Evolutionary conservation across 345 rosid species (phyloP).

Genomic region (Lumnitzera racemosa): DNA sequence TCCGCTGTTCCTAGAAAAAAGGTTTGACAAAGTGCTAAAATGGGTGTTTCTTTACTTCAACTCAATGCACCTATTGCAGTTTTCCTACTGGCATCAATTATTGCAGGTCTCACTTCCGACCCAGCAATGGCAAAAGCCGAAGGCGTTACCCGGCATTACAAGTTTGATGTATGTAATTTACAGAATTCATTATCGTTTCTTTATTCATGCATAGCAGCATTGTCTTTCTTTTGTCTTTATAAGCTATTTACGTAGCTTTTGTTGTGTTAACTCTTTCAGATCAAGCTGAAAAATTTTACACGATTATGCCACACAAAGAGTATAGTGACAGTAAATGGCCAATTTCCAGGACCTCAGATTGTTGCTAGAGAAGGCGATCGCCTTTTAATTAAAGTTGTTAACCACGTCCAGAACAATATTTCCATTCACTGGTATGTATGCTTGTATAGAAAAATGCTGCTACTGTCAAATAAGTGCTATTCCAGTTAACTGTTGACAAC

Average conservation of each 20-base stretch:
- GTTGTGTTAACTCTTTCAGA: constrained; percentile 13
- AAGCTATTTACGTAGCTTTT: background rate
- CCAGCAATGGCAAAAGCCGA: constrained; percentile 22
- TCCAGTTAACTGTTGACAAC: too few relatives aligned
- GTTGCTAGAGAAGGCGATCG: constrained; percentile 54
- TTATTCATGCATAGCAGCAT: background rate
- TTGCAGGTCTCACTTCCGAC: constrained; percentile 21
- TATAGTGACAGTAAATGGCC: constrained; percentile 52
- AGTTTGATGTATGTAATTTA: constrained; percentile 43
- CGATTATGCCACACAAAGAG: constrained; percentile 49
- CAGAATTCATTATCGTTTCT: background rate
- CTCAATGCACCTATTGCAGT: constrained; percentile 4
- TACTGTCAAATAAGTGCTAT: too few relatives aligned
- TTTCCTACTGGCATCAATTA: constrained; percentile 15
- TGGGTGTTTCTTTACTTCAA: constrained; percentile 2
- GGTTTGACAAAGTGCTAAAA: background rate
- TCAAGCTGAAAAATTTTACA: constrained; percentile 35
- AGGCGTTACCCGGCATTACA: constrained; percentile 67
- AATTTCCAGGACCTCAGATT: constrained; percentile 47
- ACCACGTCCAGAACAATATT: constrained; percentile 42
- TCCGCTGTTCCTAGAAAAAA: background rate
- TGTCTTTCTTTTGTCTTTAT: background rate
- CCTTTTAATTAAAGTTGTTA: constrained; percentile 41
- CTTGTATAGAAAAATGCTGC: too few relatives aligned
- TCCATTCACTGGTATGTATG: constrained; percentile 44